These are phyloP conservation scores for Talaromyces adpressus DNA, from an alignment of 495 filamentous ascomycete species.

Conservation along the genomic window DNA sequence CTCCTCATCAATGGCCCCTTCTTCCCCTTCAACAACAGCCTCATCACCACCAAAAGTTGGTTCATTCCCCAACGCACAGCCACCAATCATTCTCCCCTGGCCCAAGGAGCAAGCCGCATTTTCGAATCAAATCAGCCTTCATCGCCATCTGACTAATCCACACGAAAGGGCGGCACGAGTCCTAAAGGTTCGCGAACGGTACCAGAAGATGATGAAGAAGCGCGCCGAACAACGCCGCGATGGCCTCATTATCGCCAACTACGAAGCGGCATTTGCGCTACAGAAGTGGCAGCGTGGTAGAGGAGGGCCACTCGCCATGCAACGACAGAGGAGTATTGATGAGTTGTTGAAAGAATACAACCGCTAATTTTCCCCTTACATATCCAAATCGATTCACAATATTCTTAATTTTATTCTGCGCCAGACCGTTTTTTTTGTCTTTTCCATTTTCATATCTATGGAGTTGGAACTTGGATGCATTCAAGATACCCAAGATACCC, in stretches of 20 bases:
- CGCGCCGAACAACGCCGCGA: constrained; percentile 8
- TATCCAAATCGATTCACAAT: too few species aligned
- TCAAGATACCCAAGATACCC: neutral
- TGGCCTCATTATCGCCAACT: constrained; percentile 5
- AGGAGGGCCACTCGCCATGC: constrained; percentile 2
- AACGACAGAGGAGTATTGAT: neutral
- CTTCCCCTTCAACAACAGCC: constrained; percentile 5
- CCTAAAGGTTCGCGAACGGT: neutral
- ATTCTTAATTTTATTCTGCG: neutral
- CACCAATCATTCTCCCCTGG: neutral
- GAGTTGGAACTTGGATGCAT: neutral
- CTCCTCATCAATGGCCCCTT: neutral
- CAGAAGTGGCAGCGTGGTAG: constrained; percentile 1
- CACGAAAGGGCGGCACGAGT: constrained; percentile 5
- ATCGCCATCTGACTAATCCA: constrained; percentile 1
- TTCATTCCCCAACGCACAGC: neutral
- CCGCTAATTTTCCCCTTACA: neutral
- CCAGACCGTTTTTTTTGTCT: neutral
- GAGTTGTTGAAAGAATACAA: constrained; percentile 3
- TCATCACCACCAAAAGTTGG: constrained; percentile 1
- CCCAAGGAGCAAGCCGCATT: constrained; percentile 2
- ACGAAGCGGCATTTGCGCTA: constrained; percentile 1
- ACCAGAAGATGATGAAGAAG: neutral
- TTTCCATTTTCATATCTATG: neutral
- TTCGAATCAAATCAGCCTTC: constrained; percentile 1